Evolutionary conservation across 257 asterid species (phyloP).

Genomic region (Primulina tabacum): DNA sequence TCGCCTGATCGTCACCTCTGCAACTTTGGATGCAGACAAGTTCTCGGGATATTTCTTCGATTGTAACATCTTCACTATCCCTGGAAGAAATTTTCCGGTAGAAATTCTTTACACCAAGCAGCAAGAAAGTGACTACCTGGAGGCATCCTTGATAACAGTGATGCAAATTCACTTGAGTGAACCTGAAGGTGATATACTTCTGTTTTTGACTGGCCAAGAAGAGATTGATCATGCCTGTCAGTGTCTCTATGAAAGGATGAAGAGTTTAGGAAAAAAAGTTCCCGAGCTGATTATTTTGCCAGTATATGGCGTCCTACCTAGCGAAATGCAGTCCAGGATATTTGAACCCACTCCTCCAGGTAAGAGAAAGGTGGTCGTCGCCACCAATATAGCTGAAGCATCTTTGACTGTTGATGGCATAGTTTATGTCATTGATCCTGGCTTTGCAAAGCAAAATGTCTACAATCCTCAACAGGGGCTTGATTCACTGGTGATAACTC

Average conservation of each 20-base stretch:
- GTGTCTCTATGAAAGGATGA: constrained; percentile 63
- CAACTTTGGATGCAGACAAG: constrained; percentile 28
- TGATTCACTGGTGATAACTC: constrained; percentile 86
- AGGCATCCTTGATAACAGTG: constrained; percentile 10
- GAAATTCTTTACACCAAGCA: constrained; percentile 20
- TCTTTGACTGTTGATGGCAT: constrained; percentile 92
- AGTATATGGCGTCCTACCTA: constrained; percentile 84
- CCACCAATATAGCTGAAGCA: constrained; percentile 93
- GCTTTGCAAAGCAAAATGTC: constrained; percentile 92
- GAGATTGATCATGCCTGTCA: constrained; percentile 31
- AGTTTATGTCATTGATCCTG: constrained; percentile 86
- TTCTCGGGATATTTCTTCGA: constrained; percentile 27
- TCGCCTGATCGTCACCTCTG: constrained; percentile 21
- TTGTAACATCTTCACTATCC: constrained; percentile 26
- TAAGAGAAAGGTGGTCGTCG: constrained; percentile 90
- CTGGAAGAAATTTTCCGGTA: constrained; percentile 28
- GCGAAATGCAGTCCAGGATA: constrained; percentile 95
- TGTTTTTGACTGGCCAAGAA: constrained; percentile 28
- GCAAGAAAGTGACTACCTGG: constrained; percentile 23
- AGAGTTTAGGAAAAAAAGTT: constrained; percentile 73
- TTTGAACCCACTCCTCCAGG: constrained; percentile 97
- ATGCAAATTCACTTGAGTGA: constrained; percentile 19
- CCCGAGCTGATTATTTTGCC: constrained; percentile 90
- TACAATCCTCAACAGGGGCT: constrained; percentile 93
- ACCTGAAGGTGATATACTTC: constrained; percentile 21